Base-by-base conservation (phyloP, 306 rosid genomes). In the Sicyos edulis region DNA sequence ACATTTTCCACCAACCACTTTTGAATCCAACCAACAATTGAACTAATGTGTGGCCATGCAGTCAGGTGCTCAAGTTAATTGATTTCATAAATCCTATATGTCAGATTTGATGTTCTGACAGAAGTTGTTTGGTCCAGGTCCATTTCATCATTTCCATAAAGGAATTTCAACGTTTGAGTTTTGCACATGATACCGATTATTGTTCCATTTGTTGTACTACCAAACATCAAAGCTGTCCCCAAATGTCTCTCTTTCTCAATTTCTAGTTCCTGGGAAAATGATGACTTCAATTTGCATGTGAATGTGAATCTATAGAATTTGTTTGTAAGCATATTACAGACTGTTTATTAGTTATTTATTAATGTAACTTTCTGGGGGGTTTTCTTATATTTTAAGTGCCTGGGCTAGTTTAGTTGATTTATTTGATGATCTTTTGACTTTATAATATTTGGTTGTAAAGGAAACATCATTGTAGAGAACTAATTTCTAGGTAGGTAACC, bases 321-420 rank as follows among this genome's bases (percentile, higher is more conserved):
- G 40, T 67, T 45, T 45, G 55, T 67, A 67, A 40, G 70, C 53
- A 64, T 40, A 64, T 10, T 64, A 67, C 72, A 67, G 72, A 21
- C 20, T 44, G 56, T 67, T 45, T 47, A 47, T 65, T 64, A 64
- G 16, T 64, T 34, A 4, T 1, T 65, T 44, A 57, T 60, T 20
- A 56, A 56, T 21, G 34, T 10, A 21, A 10, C 62, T 21, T 56
- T 54, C 59, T 17, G 8, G 68, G 8, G 37, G 37, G 37, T 3
- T 32, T 32, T 32, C 37, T 32, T 32, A 32, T 32, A 32, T 5
- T 32, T 32, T 32, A 32, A 32, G 44, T 37, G 44, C 3, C 44
- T 3, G 44, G 44, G 37, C 44, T 1, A 37, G 7, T 7, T 37
- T 37, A 37, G 8, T 37, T 37, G 44, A 5, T 5, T 37, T 37